Evolutionary conservation across 345 rosid genomes (phyloP), one percentile per base, ranked within the genome.

Genomic region (Ceriops zippeliana): DNA sequence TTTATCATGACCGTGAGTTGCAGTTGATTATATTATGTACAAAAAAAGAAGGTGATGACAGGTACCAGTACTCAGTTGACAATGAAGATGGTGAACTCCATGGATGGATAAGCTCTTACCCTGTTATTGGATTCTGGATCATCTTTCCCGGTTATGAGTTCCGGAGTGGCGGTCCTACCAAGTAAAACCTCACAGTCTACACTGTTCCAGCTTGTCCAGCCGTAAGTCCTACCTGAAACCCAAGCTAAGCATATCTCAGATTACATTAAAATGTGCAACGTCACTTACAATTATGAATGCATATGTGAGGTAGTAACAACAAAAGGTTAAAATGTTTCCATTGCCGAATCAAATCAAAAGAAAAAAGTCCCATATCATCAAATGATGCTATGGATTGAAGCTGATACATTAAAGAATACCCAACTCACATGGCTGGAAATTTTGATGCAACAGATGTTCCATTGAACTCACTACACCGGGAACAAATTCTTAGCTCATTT

Each of bases 21-120:
- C 6, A 32, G 35, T 32, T 32, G 35, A 32, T 32, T 32, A 32
- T 6, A 34, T 34, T 34, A 34, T 34, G 8, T 1, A 34, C 5
- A 7, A 34, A 34, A 34, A 34, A 6, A 6, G 5, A 5, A 80
- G 86, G 84, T 80, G 81, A 83, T 67, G 84, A 80, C 47, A 83
- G 80, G 66, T 83, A 80, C 65, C 78, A 73, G 70, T 78, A 83
- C 59, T 75, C 84, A 10, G 67, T 83, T 70, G 80, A 78, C 74
- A 78, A 73, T 56, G 67, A 78, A 64, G 77, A 80, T 61, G 78
- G 82, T 13, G 82, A 78, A 57, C 66, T 83, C 34, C 82, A 80
- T n/a, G 84, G 86, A 58, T 80, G 84, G 86, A 80, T 80, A 13
- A 52, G 82, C 56, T 70, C 78, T 1, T 63, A 70, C 20, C 86